A percentile compares a stretch with the other conserved stretches of the same genome.
These are phyloP conservation scores for Dothidotthia symphoricarpi DNA, from an alignment of 2,329 filamentous ascomycete species.

Conservation along the genomic window DNA sequence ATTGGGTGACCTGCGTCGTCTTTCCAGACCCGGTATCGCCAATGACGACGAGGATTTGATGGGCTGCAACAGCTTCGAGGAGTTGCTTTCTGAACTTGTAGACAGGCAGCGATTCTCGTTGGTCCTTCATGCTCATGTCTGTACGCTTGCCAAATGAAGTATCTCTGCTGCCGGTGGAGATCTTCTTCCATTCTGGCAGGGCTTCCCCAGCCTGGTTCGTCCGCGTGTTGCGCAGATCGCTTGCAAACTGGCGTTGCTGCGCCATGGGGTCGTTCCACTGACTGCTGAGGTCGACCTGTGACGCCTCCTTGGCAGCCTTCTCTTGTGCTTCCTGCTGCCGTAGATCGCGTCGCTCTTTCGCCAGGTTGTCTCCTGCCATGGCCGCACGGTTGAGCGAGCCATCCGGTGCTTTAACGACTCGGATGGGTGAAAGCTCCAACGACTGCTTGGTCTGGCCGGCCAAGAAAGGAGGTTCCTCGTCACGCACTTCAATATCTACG, in stretches of 20 bases:
- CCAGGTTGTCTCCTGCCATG: constrained; percentile 84
- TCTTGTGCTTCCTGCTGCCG: constrained; percentile 85
- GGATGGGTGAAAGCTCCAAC: constrained; percentile 88
- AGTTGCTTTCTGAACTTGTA: constrained; percentile 85
- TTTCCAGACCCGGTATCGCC: constrained; percentile 97
- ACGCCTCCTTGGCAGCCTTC: constrained; percentile 68
- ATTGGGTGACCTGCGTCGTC: constrained; percentile 94
- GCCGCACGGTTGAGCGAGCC: constrained; percentile 97
- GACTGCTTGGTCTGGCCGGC: constrained; percentile 96
- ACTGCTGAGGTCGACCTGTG: constrained; percentile 77
- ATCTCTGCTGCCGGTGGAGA: constrained; percentile 75
- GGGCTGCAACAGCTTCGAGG: constrained; percentile 79
- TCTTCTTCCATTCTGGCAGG: constrained; percentile 90
- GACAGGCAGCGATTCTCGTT: constrained; percentile 84
- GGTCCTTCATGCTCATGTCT: constrained; percentile 89
- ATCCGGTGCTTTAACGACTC: constrained; percentile 95
- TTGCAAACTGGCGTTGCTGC: constrained; percentile 83
- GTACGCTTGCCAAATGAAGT: constrained; percentile 83
- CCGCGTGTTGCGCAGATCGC: constrained; percentile 71
- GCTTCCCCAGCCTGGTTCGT: constrained; percentile 60
- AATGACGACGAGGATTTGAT: constrained; percentile 93
- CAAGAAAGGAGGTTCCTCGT: constrained; percentile 95
- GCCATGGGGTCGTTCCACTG: constrained; percentile 99
- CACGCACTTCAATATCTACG: constrained; percentile 92
- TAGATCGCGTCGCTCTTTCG: constrained; percentile 86